Percentiles rank a stretch among this genome's conserved stretches.
Evolutionary conservation across 2,329 filamentous ascomycete genomes (phyloP).

Genomic region (Fusarium tanahbumbuense): DNA sequence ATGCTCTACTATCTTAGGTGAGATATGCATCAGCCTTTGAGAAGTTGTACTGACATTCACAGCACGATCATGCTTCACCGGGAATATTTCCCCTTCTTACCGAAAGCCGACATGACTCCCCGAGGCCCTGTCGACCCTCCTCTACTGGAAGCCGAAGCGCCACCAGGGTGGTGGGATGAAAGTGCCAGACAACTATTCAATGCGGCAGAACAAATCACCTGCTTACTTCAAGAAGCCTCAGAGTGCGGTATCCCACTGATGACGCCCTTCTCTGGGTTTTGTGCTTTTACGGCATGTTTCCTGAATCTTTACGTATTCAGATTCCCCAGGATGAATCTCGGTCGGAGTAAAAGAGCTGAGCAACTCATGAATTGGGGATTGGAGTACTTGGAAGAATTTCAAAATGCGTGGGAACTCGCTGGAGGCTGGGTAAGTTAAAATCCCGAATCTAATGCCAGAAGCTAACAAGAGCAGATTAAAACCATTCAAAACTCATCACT

Average conservation of each 20-base stretch:
- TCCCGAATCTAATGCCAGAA: too few relatives aligned
- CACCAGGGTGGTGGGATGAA: constrained; percentile 55
- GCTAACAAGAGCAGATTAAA: constrained; percentile 35
- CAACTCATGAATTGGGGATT: constrained; percentile 38
- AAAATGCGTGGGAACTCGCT: constrained; percentile 39
- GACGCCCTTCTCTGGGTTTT: constrained; percentile 60
- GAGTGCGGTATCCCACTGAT: constrained; percentile 52
- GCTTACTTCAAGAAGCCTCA: constrained; percentile 52
- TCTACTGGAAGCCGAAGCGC: constrained; percentile 52
- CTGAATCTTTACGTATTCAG: constrained; percentile 55
- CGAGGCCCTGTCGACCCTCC: constrained; percentile 56
- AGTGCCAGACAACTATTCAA: constrained; percentile 52
- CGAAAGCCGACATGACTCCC: constrained; percentile 50
- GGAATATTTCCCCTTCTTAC: constrained; percentile 59
- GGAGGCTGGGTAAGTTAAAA: constrained; percentile 35
- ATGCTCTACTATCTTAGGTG: constrained; percentile 59
- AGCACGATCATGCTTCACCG: constrained; percentile 53
- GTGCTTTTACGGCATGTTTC: constrained; percentile 58
- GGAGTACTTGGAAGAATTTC: constrained; percentile 41
- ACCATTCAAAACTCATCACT: constrained; percentile 41
- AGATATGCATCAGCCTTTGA: too few relatives aligned
- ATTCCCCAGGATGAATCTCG: constrained; percentile 56
- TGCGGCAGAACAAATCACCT: constrained; percentile 52
- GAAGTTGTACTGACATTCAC: too few relatives aligned
- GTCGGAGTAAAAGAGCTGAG: constrained; percentile 26